Evolutionary conservation across 2,329 filamentous ascomycete species (phyloP).

Genomic region (Arthrobotrys pseudoclavata): DNA sequence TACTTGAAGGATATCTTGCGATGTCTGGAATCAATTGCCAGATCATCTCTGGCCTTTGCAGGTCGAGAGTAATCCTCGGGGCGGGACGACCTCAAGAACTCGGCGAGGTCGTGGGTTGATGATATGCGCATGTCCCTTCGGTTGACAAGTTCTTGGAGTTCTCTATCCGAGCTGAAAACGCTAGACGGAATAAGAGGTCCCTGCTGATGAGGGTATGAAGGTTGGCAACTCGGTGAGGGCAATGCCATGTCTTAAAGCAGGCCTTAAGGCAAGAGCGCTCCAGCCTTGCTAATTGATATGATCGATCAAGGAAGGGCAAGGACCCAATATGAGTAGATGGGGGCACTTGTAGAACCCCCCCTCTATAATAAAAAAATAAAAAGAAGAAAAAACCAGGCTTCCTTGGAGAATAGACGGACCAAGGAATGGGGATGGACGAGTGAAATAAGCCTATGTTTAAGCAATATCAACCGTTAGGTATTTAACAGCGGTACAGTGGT

Average conservation of each 20-base stretch:
- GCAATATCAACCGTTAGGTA: slow-evolving; percentile 23
- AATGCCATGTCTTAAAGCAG: slow-evolving; percentile 32
- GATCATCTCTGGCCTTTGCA: slow-evolving; percentile 58
- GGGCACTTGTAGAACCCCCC: background rate
- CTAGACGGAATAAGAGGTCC: slow-evolving; percentile 49
- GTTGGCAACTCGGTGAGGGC: slow-evolving; percentile 50
- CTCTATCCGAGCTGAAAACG: slow-evolving; percentile 55
- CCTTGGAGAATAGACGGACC: background rate
- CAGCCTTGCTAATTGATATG: background rate
- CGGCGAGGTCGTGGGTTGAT: slow-evolving; percentile 62
- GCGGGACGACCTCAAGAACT: slow-evolving; percentile 62
- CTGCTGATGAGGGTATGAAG: slow-evolving; percentile 53
- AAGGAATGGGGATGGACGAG: background rate
- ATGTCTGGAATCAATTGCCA: slow-evolving; percentile 38
- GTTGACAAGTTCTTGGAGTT: slow-evolving; percentile 54
- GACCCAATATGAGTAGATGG: background rate
- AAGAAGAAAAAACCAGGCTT: background rate
- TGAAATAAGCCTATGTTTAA: slow-evolving; percentile 25
- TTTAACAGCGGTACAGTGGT: background rate
- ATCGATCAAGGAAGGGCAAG: background rate
- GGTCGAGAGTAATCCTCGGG: slow-evolving; percentile 61
- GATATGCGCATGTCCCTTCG: slow-evolving; percentile 57
- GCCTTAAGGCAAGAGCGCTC: background rate
- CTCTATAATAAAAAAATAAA: background rate
- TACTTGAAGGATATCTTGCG: slow-evolving; percentile 58